A percentile compares a stretch with the other conserved stretches of the same genome.
Conservation (phyloP, 345 rosid genomes). For the Salix suchowensis region DNA sequence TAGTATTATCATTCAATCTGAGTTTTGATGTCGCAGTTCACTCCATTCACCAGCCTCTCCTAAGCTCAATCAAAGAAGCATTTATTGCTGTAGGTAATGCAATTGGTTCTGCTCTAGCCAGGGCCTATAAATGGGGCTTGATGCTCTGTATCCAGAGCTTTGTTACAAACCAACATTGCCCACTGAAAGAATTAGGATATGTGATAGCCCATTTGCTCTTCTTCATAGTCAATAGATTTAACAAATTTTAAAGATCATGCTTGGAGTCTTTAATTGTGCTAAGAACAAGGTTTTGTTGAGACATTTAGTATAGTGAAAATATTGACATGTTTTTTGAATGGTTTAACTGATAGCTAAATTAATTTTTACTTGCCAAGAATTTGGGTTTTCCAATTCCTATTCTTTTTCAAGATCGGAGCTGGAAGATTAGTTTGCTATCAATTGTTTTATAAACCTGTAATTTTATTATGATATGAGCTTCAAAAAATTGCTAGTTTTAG, state of each 20-base stretch:
- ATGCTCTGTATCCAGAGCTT: background rate
- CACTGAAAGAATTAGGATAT: background rate
- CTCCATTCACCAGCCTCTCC: background rate
- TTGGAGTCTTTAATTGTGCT: background rate
- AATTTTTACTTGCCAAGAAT: background rate
- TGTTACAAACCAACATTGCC: background rate
- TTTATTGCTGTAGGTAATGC: background rate
- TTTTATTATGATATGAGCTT: background rate
- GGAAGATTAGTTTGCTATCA: background rate
- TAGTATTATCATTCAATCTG: background rate
- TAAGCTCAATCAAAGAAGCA: background rate
- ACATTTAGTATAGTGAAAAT: background rate
- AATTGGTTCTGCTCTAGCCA: background rate
- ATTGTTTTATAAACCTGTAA: background rate
- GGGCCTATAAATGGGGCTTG: background rate
- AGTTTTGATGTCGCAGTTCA: background rate
- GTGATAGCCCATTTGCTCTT: background rate
- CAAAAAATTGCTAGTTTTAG: background rate
- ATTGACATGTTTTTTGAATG: background rate
- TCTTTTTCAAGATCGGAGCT: background rate
- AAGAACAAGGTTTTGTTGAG: background rate
- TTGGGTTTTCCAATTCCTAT: background rate
- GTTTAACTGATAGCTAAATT: background rate
- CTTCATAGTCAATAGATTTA: background rate
- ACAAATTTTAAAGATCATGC: background rate